Base-by-base conservation (phyloP, 2,329 filamentous ascomycete genomes). In the Herpotrichia juniperi region DNA sequence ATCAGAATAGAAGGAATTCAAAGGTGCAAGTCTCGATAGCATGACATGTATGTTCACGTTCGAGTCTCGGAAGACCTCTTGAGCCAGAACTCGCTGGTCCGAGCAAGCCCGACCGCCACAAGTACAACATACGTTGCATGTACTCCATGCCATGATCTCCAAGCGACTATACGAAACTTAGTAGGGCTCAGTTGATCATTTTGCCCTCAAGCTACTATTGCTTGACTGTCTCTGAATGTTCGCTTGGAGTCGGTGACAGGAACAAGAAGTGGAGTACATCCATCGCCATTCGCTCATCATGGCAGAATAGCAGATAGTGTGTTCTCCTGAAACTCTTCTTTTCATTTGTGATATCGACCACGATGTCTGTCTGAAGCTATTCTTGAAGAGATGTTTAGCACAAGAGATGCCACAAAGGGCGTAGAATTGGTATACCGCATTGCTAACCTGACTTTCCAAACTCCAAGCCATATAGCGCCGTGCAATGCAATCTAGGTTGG, bases 41-140 rank as follows among this genome's bases (percentile, higher is more conserved):
- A 73, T 71, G 69, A 73, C 62, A 65, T 69, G 56, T 49, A 54
- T 42, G 42, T 71, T 73, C 69, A 72, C 67, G 69, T 71, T 73
- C 69, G 69, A 73, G 68, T 51, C 62, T 57, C 58, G 50, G 53
- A 58, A 46, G 58, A 66, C 64, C 62, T 48, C 66, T 67, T 67
- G 67, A 60, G 56, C 50, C 59, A 69, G 66, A 69, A 67, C 66
- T 70, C 61, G 58, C 63, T 63, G 57, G 54, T 53, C 50, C 56
- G 59, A 59, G 51, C 60, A 53, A 46, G 53, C 58, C 50, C 58
- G 56, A 60, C 50, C 65, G 57, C 55, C 51, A 54, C 58, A 35
- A 24, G 53, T 51, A 54, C 53, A 12, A 37, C n/a, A 28, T 28
- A 12, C 12, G 26, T 7, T 28, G 26, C 26, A 12, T 28, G 26